These are phyloP conservation scores for Cyberlindnera amylophila DNA, from an alignment of 805 yeast genomes.

Conservation along the genomic window DNA sequence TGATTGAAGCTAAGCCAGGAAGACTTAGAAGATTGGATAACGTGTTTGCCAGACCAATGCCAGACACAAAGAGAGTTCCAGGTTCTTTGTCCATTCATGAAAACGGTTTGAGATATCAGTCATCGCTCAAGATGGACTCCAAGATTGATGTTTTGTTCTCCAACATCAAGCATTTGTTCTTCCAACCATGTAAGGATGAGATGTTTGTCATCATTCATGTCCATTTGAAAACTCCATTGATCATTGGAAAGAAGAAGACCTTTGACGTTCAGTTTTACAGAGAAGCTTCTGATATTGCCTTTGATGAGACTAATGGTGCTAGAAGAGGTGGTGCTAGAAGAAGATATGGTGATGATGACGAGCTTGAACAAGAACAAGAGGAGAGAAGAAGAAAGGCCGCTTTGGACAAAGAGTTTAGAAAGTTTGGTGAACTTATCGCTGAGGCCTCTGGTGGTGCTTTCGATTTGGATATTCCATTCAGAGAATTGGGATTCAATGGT, in stretches of 20 bases:
- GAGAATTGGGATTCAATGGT: constrained; percentile 96
- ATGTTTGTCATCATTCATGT: constrained; percentile 88
- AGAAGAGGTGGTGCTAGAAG: constrained; percentile 56
- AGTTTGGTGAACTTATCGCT: constrained; percentile 85
- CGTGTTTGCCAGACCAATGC: constrained; percentile 90
- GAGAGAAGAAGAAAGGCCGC: constrained; percentile 90
- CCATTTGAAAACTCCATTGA: constrained; percentile 86
- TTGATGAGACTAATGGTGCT: constrained; percentile 95
- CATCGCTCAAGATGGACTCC: constrained; percentile 80
- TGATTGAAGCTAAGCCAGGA: constrained; percentile 76
- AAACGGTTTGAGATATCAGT: constrained; percentile 92
- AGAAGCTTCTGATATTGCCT: constrained; percentile 93
- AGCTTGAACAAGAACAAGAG: constrained; percentile 96
- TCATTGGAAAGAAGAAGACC: constrained; percentile 94
- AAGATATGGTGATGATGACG: constrained; percentile 97
- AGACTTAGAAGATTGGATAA: constrained; percentile 85
- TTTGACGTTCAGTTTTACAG: constrained; percentile 94
- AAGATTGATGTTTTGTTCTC: constrained; percentile 83
- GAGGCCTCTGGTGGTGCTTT: constrained; percentile 80
- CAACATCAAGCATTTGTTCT: constrained; percentile 88
- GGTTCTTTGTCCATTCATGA: constrained; percentile 90
- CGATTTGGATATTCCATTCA: constrained; percentile 90
- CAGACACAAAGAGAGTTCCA: constrained; percentile 93
- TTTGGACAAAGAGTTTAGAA: constrained; percentile 86
- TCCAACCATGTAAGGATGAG: constrained; percentile 96